Evolutionary conservation across 2,329 filamentous ascomycete genomes (phyloP).

Genomic region (Ciborinia camelliae): DNA sequence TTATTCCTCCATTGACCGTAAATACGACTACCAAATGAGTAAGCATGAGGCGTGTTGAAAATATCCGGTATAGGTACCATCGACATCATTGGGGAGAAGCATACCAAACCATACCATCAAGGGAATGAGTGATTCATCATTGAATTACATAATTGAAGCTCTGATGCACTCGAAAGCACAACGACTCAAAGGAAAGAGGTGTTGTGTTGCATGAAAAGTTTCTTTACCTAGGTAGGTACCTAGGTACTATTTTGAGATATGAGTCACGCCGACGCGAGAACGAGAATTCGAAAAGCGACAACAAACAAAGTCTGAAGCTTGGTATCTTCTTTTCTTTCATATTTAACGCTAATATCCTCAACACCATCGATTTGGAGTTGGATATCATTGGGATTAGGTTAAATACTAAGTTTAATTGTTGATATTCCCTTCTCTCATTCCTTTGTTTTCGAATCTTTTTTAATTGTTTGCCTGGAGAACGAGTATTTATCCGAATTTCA

Average conservation of each 20-base stretch:
- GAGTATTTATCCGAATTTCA: neutral
- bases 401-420: neutral
- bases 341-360: neutral
- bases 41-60: no score
- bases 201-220: neutral
- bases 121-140: neutral
- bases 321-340: neutral
- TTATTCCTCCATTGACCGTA: no score
- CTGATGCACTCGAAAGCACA: neutral
- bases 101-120: neutral
- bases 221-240: no score
- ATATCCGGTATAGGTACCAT: no score
- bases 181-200: neutral
- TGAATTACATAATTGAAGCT: neutral
- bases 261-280: slow-evolving; percentile 8
- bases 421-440: neutral
- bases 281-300: neutral
- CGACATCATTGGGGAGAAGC: neutral
- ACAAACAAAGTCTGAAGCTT: neutral
- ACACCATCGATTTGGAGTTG: neutral
- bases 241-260: neutral
- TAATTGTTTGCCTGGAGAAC: neutral
- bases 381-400: neutral
- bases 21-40: no score
- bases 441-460: neutral